Percentiles rank a stretch among this genome's conserved stretches.
These are phyloP conservation scores for Takakia lepidozioides DNA, from an alignment of 225 moss, liverwort and hornwort species.

Conservation along the genomic window DNA sequence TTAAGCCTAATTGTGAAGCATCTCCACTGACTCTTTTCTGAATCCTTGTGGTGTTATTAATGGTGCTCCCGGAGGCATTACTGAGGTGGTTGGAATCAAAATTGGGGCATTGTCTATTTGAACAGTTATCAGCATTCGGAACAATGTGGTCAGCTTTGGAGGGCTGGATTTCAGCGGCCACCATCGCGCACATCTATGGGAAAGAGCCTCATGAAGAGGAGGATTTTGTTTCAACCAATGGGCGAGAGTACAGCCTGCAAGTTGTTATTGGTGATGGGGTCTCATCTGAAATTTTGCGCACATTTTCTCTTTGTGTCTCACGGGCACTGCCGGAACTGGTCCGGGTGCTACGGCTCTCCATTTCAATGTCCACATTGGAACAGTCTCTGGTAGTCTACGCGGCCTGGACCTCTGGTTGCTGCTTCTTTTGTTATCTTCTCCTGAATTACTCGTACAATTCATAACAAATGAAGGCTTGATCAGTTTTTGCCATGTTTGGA, in stretches of 20 bases:
- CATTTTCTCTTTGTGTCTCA: slow-evolving; percentile 61
- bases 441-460: too few species aligned
- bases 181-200: slow-evolving; percentile 86
- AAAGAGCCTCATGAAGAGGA: slow-evolving; percentile 61
- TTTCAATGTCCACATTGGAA: slow-evolving; percentile 66
- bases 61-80: too few species aligned
- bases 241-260: slow-evolving; percentile 58
- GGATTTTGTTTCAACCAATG: slow-evolving; percentile 52
- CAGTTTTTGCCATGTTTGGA: too few species aligned
- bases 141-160: slow-evolving; percentile 72
- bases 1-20: too few species aligned
- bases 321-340: slow-evolving; percentile 74
- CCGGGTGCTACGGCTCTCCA: slow-evolving; percentile 53
- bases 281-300: slow-evolving; percentile 62
- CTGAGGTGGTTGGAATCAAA: too few species aligned
- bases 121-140: slow-evolving; percentile 80
- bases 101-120: background rate
- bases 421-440: too few species aligned
- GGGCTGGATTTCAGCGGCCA: slow-evolving; percentile 79
- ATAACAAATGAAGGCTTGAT: too few species aligned
- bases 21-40: too few species aligned
- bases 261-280: slow-evolving; percentile 35
- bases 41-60: too few species aligned
- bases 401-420: too few species aligned
- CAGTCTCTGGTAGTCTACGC: slow-evolving; percentile 59